Evolutionary conservation across 495 filamentous ascomycete species (phyloP).

Genomic region (Talaromyces thailandensis): DNA sequence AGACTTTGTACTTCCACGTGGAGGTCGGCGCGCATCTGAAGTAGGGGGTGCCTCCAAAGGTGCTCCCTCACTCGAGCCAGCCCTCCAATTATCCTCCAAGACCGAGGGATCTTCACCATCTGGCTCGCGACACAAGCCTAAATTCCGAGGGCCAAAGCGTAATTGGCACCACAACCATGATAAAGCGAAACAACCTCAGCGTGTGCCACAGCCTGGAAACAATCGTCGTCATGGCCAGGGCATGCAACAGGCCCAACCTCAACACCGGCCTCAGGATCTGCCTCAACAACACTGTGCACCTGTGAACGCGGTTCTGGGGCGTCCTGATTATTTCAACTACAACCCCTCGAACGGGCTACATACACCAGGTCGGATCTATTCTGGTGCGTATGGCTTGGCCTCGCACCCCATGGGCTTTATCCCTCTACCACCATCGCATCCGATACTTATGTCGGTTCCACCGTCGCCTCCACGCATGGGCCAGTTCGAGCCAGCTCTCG

Average conservation of each 20-base stretch:
- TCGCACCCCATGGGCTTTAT: not conserved
- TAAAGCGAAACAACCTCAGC: not conserved
- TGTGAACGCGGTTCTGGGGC: not conserved
- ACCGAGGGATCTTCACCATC: not conserved
- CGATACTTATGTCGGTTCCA: not conserved
- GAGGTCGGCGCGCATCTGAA: not conserved
- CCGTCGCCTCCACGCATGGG: not conserved
- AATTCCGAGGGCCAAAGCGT: not conserved
- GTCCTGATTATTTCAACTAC: not conserved
- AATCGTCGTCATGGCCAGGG: not conserved
- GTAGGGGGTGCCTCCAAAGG: not conserved
- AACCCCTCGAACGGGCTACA: not conserved
- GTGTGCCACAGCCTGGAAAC: not conserved
- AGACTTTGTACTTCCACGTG: not conserved
- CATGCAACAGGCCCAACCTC: not conserved
- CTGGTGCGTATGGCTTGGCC: not conserved
- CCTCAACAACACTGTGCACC: not conserved
- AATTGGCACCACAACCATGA: not conserved
- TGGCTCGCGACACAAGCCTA: not conserved
- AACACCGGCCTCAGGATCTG: not conserved
- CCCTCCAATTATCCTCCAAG: not conserved
- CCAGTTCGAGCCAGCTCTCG: not conserved
- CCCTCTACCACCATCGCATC: not conserved
- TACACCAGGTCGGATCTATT: not conserved
- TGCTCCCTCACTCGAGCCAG: not conserved